Percentiles rank a stretch among this genome's conserved stretches.
Evolutionary conservation across 805 yeast species (phyloP).

Genomic region (Candida oleophila): DNA sequence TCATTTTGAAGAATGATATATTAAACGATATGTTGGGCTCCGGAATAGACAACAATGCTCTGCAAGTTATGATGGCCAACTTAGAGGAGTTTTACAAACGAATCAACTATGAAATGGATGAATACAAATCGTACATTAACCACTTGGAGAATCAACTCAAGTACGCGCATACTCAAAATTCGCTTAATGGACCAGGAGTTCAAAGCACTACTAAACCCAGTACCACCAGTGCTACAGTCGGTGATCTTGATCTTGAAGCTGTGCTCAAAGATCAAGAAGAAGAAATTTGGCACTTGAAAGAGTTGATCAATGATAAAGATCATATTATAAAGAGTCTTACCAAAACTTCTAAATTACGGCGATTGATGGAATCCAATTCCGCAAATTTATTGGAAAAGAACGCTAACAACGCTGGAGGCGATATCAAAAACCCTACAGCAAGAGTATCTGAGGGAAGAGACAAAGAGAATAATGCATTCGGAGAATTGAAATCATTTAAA

Average conservation of each 20-base stretch:
- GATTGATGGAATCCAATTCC: conserved; percentile 37
- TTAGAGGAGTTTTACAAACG: conserved; percentile 49
- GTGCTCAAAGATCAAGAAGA: conserved; percentile 61
- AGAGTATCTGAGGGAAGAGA: not conserved
- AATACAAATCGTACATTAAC: conserved; percentile 55
- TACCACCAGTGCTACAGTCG: not conserved
- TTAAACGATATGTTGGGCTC: conserved; percentile 57
- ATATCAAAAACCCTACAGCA: not conserved
- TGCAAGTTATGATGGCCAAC: conserved; percentile 44
- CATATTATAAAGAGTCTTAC: conserved; percentile 73
- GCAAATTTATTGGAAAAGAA: conserved; percentile 7
- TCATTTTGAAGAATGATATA: conserved; percentile 57
- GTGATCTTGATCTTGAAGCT: conserved; percentile 20
- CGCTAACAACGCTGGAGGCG: not conserved
- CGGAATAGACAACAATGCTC: conserved; percentile 31
- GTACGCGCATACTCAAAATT: conserved; percentile 19
- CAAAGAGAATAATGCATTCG: conserved; percentile 4
- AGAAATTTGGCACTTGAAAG: conserved; percentile 64
- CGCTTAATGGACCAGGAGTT: not conserved
- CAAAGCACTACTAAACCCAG: conserved; percentile 12
- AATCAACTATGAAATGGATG: conserved; percentile 54
- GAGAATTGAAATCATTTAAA: conserved; percentile 6
- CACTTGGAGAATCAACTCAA: conserved; percentile 59
- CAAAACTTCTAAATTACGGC: conserved; percentile 59
- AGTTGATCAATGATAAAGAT: conserved; percentile 68